These are phyloP conservation scores for Holtermanniella nyarrowii DNA, from an alignment of 768 basidiomycete species.

Conservation along the genomic window DNA sequence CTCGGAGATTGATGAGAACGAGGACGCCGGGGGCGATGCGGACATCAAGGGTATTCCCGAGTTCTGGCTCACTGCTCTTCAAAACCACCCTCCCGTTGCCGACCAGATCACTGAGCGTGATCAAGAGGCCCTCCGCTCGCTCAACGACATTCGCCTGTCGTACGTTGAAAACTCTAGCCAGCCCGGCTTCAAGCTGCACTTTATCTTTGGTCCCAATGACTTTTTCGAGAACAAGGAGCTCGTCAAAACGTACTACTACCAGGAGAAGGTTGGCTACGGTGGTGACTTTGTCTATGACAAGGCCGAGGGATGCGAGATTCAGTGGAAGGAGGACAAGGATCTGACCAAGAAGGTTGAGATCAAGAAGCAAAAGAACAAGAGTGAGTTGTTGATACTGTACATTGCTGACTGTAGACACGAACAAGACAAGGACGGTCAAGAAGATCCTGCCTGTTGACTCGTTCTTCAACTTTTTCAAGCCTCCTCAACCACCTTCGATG, in stretches of 20 bases:
- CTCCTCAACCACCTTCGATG: conserved; percentile 62
- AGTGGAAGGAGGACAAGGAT: conserved; percentile 98
- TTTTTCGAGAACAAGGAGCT: conserved; percentile 76
- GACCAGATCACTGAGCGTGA: conserved; percentile 92
- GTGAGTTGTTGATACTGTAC: conserved; percentile 46
- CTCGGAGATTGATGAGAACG: conserved; percentile 30
- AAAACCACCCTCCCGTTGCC: conserved; percentile 74
- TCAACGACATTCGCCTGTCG: conserved; percentile 67
- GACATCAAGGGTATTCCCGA: conserved; percentile 61
- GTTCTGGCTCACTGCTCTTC: conserved; percentile 95
- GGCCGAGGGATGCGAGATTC: conserved; percentile 80
- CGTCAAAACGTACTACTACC: conserved; percentile 87
- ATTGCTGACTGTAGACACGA: conserved; percentile 41
- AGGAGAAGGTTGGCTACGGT: conserved; percentile 79
- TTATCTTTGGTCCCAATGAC: conserved; percentile 70
- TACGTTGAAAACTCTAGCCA: conserved; percentile 54
- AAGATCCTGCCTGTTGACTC: conserved; percentile 86
- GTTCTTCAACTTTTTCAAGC: conserved; percentile 98
- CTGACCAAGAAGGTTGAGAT: conserved; percentile 95
- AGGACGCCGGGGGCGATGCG: conserved; percentile 30
- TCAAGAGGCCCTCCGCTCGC: conserved; percentile 61
- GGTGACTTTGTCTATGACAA: conserved; percentile 96
- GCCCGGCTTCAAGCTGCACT: conserved; percentile 77
- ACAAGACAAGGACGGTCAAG: conserved; percentile 46
- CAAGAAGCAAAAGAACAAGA: conserved; percentile 99